Evolutionary conservation across 495 filamentous ascomycete genomes (phyloP).

Genomic region (Penicillium desertorum): DNA sequence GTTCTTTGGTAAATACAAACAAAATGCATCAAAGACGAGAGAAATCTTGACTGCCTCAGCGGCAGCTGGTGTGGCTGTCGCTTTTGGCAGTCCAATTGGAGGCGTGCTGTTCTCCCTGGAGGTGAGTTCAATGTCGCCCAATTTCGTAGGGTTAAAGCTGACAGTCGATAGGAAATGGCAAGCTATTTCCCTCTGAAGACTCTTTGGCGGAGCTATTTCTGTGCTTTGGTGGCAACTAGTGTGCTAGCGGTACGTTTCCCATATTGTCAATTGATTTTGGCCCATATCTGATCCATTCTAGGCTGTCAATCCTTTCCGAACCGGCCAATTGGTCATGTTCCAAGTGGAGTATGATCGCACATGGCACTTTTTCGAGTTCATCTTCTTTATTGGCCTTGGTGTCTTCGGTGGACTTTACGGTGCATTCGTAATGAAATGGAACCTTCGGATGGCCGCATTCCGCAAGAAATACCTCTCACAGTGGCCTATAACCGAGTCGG

Average conservation of each 20-base stretch:
- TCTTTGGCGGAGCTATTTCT: constrained; percentile 98
- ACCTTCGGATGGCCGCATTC: constrained; percentile 85
- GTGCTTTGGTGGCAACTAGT: constrained; percentile 91
- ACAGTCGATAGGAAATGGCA: constrained; percentile 75
- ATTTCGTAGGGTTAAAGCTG: constrained; percentile 12
- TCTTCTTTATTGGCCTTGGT: constrained; percentile 90
- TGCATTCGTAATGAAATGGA: constrained; percentile 98
- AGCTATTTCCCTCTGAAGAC: constrained; percentile 96
- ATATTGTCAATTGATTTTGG: not conserved
- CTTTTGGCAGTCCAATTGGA: constrained; percentile 96
- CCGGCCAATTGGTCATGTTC: constrained; percentile 99
- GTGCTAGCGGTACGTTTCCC: constrained; percentile 66
- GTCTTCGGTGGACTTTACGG: constrained; percentile 95
- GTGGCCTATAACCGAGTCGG: constrained; percentile 86
- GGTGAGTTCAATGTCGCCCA: constrained; percentile 34
- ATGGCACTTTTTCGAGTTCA: constrained; percentile 96
- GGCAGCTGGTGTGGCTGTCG: constrained; percentile 92
- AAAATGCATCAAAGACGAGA: constrained; percentile 90
- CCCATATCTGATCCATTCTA: constrained; percentile 22
- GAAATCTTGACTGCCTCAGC: constrained; percentile 95
- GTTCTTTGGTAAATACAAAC: constrained; percentile 88
- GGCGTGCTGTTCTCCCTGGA: constrained; percentile 96
- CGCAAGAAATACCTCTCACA: constrained; percentile 88
- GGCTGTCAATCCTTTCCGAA: constrained; percentile 96
- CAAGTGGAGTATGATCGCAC: constrained; percentile 92